Evolutionary conservation across 2,329 filamentous ascomycete species (phyloP), one percentile per base, ranked within the genome.

Genomic region (Mycocentrospora acerina): DNA sequence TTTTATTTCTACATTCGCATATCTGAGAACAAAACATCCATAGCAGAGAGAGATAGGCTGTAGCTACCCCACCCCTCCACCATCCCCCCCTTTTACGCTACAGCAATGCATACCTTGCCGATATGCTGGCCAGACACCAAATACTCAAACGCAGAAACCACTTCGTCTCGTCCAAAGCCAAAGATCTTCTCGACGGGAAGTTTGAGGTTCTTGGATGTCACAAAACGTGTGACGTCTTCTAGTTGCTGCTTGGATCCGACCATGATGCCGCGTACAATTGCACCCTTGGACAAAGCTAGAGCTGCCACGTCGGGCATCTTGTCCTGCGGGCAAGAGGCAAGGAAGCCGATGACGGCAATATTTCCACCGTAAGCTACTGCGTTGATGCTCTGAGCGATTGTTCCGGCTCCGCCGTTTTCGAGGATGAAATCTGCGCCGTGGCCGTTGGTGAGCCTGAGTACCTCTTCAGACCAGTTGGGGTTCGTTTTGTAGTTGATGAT

Each of bases 171-270:
- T 14, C 52, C 51, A 27, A 67, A 65, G 8, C 39, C 39, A 40
- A 68, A 67, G 4, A 54, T 46, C 32, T 51, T 55, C 32, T 69
- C 65, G 8, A 69, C 44, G 9, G 37, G 59, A 17, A 53, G 25
- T 7, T 31, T 49, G 13, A 70, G 59, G 26, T 56, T 37, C 36
- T 60, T 43, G 7, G 51, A 48, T 8, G 52, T 55, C 27, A 67
- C 58, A 32, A 68, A 66, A 13, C 45, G 42, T 19, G 48, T 44
- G 48, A 69, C 57, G 26, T 62, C 62, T 40, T 66, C 63, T 22
- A 67, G 75, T 16, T 74, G 64, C 40, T 78, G 75, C 51, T 70
- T 74, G 0, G 80, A 78, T 0, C 81, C 82, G 53, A 81, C 81
- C 27, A 81, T 55, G 7, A 84, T 73, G 0, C 81, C 73, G 49